Conservation (phyloP, 2,329 filamentous ascomycete species). For the Phialophora chinensis region DNA sequence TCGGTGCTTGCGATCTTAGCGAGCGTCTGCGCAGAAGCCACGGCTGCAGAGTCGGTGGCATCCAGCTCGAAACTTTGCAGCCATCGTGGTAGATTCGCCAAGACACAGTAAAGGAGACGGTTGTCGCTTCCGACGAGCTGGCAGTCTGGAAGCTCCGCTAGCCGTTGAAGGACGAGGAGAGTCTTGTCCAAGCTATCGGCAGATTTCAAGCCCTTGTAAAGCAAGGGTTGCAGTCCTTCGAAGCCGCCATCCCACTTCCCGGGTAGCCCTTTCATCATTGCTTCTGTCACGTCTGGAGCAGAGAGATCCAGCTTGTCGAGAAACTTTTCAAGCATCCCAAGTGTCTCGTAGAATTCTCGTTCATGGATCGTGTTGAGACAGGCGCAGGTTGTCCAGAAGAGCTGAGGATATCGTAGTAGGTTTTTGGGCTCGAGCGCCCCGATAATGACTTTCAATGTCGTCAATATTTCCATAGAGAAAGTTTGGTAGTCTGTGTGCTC, state of each 20-base stretch:
- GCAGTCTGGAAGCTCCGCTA: slow-evolving; percentile 80
- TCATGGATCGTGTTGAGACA: slow-evolving; percentile 98
- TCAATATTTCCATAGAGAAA: slow-evolving; percentile 97
- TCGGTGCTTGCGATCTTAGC: slow-evolving; percentile 75
- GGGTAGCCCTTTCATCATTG: slow-evolving; percentile 79
- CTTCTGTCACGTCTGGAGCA: slow-evolving; percentile 69
- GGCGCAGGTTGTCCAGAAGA: slow-evolving; percentile 98
- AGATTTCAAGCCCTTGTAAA: slow-evolving; percentile 92
- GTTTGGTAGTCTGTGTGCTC: slow-evolving; percentile 93
- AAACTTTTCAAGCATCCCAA: slow-evolving; percentile 88
- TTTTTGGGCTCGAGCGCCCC: slow-evolving; percentile 79
- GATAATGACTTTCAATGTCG: slow-evolving; percentile 90
- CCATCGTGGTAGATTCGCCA: slow-evolving; percentile 91
- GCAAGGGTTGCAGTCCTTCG: slow-evolving; percentile 80
- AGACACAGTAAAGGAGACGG: slow-evolving; percentile 80
- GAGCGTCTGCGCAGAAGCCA: slow-evolving; percentile 28
- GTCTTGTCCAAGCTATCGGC: slow-evolving; percentile 80
- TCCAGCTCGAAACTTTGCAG: slow-evolving; percentile 73
- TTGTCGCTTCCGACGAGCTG: slow-evolving; percentile 80
- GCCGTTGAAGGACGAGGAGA: slow-evolving; percentile 75
- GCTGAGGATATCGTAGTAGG: slow-evolving; percentile 85
- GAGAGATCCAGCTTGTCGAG: slow-evolving; percentile 82
- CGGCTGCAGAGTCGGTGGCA: slow-evolving; percentile 16
- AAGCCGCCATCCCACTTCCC: slow-evolving; percentile 87
- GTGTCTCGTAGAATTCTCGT: slow-evolving; percentile 86